These are phyloP conservation scores for Neofusicoccum parvum DNA, from an alignment of 2,329 filamentous ascomycete genomes.

Conservation along the genomic window DNA sequence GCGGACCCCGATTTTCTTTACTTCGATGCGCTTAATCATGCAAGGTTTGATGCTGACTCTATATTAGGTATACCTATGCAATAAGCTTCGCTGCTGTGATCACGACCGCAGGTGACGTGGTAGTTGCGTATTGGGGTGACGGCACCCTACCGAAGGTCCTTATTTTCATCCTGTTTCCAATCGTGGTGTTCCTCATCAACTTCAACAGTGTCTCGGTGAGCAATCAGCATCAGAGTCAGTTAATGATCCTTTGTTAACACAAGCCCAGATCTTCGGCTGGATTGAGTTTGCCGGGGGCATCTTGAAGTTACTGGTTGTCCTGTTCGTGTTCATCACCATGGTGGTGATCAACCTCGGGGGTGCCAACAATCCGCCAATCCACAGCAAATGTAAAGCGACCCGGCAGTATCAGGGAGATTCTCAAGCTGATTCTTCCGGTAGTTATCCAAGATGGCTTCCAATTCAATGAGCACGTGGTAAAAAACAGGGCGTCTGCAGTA, in stretches of 20 bases:
- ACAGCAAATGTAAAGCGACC: background rate
- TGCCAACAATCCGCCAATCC: background rate
- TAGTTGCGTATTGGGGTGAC: slow-evolving; percentile 31
- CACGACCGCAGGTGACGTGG: slow-evolving; percentile 27
- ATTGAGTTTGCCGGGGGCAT: slow-evolving; percentile 11
- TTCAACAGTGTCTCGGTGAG: background rate
- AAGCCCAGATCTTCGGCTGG: background rate
- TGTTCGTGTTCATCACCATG: slow-evolving; percentile 12
- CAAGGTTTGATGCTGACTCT: too few relatives aligned
- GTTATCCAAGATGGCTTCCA: slow-evolving; percentile 22
- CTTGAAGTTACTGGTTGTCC: slow-evolving; percentile 5
- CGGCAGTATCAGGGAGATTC: too few relatives aligned
- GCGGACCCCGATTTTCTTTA: too few relatives aligned
- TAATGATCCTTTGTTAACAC: background rate
- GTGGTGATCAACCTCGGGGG: slow-evolving; percentile 3
- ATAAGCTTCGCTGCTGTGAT: slow-evolving; percentile 34
- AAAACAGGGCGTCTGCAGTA: slow-evolving; percentile 29
- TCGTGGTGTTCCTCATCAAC: slow-evolving; percentile 1
- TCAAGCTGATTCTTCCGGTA: background rate
- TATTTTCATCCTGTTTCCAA: background rate
- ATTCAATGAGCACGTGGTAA: slow-evolving; percentile 29
- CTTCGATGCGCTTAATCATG: too few relatives aligned
- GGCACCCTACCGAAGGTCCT: background rate
- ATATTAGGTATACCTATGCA: slow-evolving; percentile 31
- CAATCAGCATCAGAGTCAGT: background rate